Base-by-base conservation (phyloP, 108 stramenopile genomes). In the Aureococcus anophagefferens region DNA sequence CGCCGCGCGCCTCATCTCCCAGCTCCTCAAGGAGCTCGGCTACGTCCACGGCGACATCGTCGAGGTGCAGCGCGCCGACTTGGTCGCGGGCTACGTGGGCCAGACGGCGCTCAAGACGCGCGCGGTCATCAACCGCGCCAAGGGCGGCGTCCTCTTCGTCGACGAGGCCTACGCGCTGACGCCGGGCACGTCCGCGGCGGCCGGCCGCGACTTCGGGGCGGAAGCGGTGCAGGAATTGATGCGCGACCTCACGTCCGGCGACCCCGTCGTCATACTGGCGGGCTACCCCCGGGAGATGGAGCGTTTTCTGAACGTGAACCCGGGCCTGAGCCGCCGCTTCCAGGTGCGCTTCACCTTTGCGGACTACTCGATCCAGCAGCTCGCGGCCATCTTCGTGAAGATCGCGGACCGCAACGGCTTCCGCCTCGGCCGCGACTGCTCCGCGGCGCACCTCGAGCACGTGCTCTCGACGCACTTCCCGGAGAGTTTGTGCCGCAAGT, bases 121-220 rank as follows among this genome's bases (percentile, higher is more conserved):
- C 15, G 90, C 91, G 81, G 90, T 91, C 4, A 69, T 94, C 21
- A 89, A 91, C 40, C 87, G 90, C 75, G 93, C 93, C 0, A 77
- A 84, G 35, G 93, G 93, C 46, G 93, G 91, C 46, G 87, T 94
- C 31, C 74, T 94, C n/a, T 90, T 91, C 72, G 85, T 94, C 69
- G 91, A 94, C 73, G 93, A 94, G 75, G 93, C 93, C 5, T 91
- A 88, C 73, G 3, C 7, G 0, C 35, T 68, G 13, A 13, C 13
- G 9, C 9, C 17, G 51, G 25, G 51, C 51, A 11, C 17, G 0
- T 18, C 21, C 51, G 51, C 21, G 17, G 25, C 17, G 51, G 17
- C 51, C 1, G 3, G 51, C 1, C n/a, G n/a, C n/a, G 21, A 16
- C 25, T 59, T 59, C 21, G 14, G 51, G 25, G 21, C 21, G 7